Conservation (phyloP, 371 early-diverging fungal species). For the Rhizopus delemar region DNA sequence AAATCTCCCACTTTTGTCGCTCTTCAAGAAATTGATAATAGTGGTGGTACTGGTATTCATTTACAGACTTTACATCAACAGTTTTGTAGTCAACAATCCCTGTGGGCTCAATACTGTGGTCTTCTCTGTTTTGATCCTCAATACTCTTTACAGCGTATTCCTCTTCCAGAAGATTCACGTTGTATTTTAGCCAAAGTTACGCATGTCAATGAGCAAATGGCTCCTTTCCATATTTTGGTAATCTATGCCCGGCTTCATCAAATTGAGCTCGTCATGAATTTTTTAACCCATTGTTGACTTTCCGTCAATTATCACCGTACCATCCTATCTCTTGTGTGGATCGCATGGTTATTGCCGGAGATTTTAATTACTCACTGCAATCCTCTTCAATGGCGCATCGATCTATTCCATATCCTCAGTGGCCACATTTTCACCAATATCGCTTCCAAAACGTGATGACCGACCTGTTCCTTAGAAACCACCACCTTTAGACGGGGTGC, state of each 20-base stretch:
- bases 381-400: neutral
- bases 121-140: slow-evolving; percentile 10
- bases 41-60: neutral
- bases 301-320: neutral
- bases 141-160: neutral
- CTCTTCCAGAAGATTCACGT: neutral
- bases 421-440: neutral
- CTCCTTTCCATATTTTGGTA: slow-evolving; percentile 4
- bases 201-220: neutral
- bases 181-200: neutral
- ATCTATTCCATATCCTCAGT: neutral
- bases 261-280: neutral
- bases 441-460: slow-evolving; percentile 1
- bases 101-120: slow-evolving; percentile 15
- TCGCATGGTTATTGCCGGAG: neutral
- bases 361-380: neutral
- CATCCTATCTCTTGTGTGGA: neutral
- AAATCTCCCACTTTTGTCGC: slow-evolving; percentile 1
- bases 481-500: neutral
- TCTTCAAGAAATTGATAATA: slow-evolving; percentile 9
- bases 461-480: neutral
- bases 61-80: neutral
- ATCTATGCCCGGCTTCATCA: slow-evolving; percentile 7
- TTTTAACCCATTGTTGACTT: no score
- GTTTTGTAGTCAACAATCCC: neutral